Evolutionary conservation across 2,329 filamentous ascomycete species (phyloP).

Genomic region (Fusarium sp.): DNA sequence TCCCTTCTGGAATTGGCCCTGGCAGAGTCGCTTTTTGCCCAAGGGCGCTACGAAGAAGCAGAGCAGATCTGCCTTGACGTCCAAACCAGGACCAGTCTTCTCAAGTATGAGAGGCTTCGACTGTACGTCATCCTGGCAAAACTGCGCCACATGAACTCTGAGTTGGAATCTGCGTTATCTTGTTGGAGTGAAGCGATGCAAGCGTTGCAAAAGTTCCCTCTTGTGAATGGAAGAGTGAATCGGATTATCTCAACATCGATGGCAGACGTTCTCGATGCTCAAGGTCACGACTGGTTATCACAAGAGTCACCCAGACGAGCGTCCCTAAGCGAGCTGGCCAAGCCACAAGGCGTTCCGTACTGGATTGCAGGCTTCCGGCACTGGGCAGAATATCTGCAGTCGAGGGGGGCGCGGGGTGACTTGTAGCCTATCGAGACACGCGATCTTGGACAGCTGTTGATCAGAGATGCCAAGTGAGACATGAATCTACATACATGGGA

Average conservation of each 20-base stretch:
- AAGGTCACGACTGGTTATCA: conserved; percentile 36
- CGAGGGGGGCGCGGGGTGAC: conserved; percentile 8
- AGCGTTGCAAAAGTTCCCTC: conserved; percentile 32
- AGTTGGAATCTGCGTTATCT: conserved; percentile 30
- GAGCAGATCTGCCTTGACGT: conserved; percentile 29
- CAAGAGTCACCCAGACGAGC: conserved; percentile 33
- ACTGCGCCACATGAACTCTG: conserved; percentile 30
- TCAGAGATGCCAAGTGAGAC: not conserved
- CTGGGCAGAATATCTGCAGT: conserved; percentile 34
- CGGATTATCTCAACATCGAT: conserved; percentile 35
- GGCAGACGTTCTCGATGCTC: conserved; percentile 33
- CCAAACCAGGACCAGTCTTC: conserved; percentile 21
- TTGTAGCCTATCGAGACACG: conserved; percentile 6
- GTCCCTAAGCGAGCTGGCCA: conserved; percentile 33
- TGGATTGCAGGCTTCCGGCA: conserved; percentile 38
- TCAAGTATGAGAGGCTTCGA: conserved; percentile 38
- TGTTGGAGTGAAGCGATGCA: conserved; percentile 38
- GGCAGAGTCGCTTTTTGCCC: conserved; percentile 36
- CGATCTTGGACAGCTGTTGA: not conserved
- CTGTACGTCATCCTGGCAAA: conserved; percentile 34
- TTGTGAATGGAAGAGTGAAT: conserved; percentile 33
- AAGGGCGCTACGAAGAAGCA: conserved; percentile 28
- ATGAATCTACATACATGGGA: not conserved
- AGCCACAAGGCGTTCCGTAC: conserved; percentile 34
- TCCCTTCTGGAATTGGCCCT: conserved; percentile 35